phyloP scores from a whole-genome alignment of 2,329 filamentous ascomycete genomes.

The Parasarocladium wereldwijsianum region DNA sequence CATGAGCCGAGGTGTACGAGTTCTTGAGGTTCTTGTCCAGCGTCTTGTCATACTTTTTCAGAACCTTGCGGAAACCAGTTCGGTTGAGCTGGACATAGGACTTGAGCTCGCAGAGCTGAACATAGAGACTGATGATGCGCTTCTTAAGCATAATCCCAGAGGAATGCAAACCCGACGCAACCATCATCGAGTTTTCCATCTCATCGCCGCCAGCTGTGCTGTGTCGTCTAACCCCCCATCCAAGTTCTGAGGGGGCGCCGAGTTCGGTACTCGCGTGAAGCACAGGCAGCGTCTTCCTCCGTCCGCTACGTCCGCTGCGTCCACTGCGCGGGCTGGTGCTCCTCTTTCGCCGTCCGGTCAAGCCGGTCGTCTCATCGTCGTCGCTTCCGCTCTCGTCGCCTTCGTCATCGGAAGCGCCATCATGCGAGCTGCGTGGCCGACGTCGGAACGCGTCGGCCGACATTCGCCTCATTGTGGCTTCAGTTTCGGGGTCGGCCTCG shows the following conservation, averaged over 20 bases:
- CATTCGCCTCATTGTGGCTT: conserved; percentile 16
- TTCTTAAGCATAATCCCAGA: conserved; percentile 83
- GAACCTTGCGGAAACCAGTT: conserved; percentile 88
- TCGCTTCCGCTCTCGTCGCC: conserved; percentile 52
- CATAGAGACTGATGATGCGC: conserved; percentile 73
- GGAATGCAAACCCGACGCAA: conserved; percentile 45
- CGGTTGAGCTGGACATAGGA: conserved; percentile 93
- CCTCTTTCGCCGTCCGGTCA: conserved; percentile 27
- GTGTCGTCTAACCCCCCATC: conserved; percentile 39
- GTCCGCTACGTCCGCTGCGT: too few species aligned
- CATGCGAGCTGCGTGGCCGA: conserved; percentile 21
- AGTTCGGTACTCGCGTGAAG: conserved; percentile 36
- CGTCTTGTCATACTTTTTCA: conserved; percentile 99
- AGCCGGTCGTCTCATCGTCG: conserved; percentile 41
- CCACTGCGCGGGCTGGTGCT: too few species aligned
- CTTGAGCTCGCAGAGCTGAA: conserved; percentile 86
- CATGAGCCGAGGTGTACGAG: conserved; percentile 58
- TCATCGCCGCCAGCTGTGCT: conserved; percentile 65
- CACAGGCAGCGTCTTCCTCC: conserved; percentile 22
- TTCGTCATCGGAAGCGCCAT: conserved; percentile 37
- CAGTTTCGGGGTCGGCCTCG: conserved; percentile 34
- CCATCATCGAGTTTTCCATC: conserved; percentile 56
- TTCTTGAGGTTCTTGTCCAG: conserved; percentile 67
- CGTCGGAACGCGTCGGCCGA: conserved; percentile 14
- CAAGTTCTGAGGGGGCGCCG: conserved; percentile 46